Conservation (phyloP, 2,329 filamentous ascomycete genomes). For the Myrmaecium sp. region DNA sequence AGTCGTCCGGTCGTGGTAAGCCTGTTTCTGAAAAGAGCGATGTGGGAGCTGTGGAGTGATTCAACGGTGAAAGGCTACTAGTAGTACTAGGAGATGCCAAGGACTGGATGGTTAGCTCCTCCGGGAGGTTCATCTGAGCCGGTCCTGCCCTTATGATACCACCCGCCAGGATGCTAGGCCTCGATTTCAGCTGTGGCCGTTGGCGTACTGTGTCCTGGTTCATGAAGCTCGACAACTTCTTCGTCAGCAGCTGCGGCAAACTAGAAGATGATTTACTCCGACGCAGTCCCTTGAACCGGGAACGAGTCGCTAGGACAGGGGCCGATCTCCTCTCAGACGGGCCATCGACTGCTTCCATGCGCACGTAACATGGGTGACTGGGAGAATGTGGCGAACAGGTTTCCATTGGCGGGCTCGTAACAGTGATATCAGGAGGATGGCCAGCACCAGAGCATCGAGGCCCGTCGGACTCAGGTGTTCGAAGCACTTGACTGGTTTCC, state of each 20-base stretch:
- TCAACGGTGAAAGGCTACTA: neutral
- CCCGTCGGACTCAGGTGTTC: no score
- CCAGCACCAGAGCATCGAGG: constrained; percentile 8
- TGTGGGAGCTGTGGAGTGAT: neutral
- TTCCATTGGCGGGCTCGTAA: constrained; percentile 7
- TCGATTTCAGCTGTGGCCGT: constrained; percentile 12
- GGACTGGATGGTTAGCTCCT: constrained; percentile 2
- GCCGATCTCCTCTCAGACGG: constrained; percentile 15
- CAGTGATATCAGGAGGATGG: constrained; percentile 8
- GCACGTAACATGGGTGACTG: constrained; percentile 12
- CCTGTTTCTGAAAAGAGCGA: neutral
- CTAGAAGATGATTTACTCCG: constrained; percentile 14
- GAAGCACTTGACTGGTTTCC: no score
- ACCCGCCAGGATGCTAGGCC: constrained; percentile 12
- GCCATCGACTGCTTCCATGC: constrained; percentile 12
- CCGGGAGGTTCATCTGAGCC: neutral
- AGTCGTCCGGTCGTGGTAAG: constrained; percentile 5
- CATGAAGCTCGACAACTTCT: constrained; percentile 12
- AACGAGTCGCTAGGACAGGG: constrained; percentile 4
- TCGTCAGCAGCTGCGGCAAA: constrained; percentile 12
- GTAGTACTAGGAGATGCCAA: no score
- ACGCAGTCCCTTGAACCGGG: constrained; percentile 7
- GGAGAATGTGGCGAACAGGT: constrained; percentile 9
- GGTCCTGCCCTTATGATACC: constrained; percentile 5
- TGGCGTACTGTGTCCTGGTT: constrained; percentile 17